A percentile compares a stretch with the other conserved stretches of the same genome.
phyloP scores from a whole-genome alignment of 2,329 filamentous ascomycete genomes.

The Pezicula radicicola region DNA sequence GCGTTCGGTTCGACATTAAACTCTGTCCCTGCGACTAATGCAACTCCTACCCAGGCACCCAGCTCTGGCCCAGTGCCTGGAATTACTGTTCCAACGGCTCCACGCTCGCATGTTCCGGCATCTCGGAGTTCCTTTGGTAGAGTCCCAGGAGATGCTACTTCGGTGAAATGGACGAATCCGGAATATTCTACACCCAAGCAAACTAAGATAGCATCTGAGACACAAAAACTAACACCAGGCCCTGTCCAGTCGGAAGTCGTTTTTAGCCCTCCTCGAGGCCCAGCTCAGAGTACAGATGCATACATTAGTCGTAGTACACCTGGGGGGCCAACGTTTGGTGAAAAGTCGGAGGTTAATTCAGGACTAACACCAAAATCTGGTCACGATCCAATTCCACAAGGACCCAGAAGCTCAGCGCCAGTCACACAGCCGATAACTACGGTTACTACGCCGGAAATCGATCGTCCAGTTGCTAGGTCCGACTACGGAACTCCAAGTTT shows the following conservation, averaged over 20 bases:
- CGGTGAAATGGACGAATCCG: conserved; percentile 2
- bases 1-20: conserved; percentile 45
- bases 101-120: conserved; percentile 8
- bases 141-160: not conserved
- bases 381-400: not conserved
- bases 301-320: not conserved
- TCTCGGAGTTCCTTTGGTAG: conserved; percentile 1
- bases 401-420: not conserved
- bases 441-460: not conserved
- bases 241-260: not conserved
- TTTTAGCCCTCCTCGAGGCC: not conserved
- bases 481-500: too few species aligned
- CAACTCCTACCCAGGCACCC: conserved; percentile 2
- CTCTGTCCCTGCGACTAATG: conserved; percentile 3
- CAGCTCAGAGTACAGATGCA: not conserved
- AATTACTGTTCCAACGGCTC: conserved; percentile 24
- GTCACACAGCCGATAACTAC: not conserved
- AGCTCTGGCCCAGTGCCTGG: conserved; percentile 17
- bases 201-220: not conserved
- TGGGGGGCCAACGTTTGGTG: not conserved
- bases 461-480: not conserved
- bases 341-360: not conserved
- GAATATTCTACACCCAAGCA: conserved; percentile 2
- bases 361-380: not conserved
- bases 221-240: not conserved